Conservation (phyloP, 306 rosid species). For the Vachellia pachyceras region DNA sequence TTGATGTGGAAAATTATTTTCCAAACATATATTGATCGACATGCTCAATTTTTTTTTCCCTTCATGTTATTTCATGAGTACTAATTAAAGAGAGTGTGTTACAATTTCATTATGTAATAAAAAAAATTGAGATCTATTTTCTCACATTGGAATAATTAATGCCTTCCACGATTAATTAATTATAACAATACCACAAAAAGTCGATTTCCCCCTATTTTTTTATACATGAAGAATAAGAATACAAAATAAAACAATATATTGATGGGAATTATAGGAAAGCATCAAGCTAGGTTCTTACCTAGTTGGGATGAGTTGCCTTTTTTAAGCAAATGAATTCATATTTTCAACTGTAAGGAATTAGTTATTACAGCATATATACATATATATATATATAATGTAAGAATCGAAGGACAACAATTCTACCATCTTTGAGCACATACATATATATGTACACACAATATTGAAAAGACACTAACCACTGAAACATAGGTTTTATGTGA, state of each 20-base stretch:
- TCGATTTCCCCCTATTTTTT: not conserved
- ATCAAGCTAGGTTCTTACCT: conserved; percentile 35
- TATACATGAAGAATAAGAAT: not conserved
- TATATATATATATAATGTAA: conserved; percentile 20
- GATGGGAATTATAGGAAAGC: not conserved
- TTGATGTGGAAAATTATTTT: not conserved
- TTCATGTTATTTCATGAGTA: not conserved
- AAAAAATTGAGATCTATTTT: not conserved
- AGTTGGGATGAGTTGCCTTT: not conserved
- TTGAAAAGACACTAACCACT: conserved; percentile 55
- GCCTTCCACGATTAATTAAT: not conserved
- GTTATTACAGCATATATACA: conserved; percentile 26
- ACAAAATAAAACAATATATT: not conserved
- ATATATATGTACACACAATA: not conserved
- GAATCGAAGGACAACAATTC: conserved; percentile 22
- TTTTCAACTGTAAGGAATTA: not conserved
- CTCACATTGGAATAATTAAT: not conserved
- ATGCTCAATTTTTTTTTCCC: not conserved
- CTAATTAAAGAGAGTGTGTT: not conserved
- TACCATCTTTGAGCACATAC: no score
- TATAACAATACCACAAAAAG: not conserved
- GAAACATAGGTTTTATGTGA: conserved; percentile 25
- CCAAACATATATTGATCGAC: not conserved
- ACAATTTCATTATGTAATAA: not conserved
- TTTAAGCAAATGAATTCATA: not conserved